Evolutionary conservation across 2,329 filamentous ascomycete species (phyloP).

Genomic region (Ascochyta pisi): DNA sequence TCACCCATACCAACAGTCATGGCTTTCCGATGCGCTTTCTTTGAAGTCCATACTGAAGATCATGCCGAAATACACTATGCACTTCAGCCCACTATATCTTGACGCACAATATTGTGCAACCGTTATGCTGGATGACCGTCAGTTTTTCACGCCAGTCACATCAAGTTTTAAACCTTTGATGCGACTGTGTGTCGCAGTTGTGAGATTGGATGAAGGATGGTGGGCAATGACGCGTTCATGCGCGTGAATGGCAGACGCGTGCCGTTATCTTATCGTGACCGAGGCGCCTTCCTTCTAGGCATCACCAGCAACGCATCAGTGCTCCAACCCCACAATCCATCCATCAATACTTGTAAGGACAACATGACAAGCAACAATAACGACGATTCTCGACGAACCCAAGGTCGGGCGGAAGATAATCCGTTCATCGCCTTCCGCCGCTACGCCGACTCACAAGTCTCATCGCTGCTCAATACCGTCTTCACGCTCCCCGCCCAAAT

Average conservation of each 20-base stretch:
- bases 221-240: background rate
- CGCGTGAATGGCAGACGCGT: background rate
- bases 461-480: constrained; percentile 60
- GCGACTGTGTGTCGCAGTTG: background rate
- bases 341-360: constrained; percentile 8
- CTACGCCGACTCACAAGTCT: constrained; percentile 65
- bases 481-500: constrained; percentile 50
- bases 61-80: background rate
- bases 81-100: background rate
- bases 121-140: background rate
- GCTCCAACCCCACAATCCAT: constrained; percentile 11
- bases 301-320: constrained; percentile 15
- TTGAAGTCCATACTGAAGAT: background rate
- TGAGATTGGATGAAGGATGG: background rate
- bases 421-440: constrained; percentile 68
- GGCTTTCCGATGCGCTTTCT: background rate
- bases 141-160: background rate
- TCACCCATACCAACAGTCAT: background rate
- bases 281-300: constrained; percentile 12
- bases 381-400: constrained; percentile 25
- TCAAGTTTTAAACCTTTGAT: background rate
- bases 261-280: constrained; percentile 15
- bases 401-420: constrained; percentile 48
- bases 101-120: background rate
- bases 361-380: constrained; percentile 37